Evolutionary conservation across 345 rosid species (phyloP).

Genomic region (Lepidium africanum): DNA sequence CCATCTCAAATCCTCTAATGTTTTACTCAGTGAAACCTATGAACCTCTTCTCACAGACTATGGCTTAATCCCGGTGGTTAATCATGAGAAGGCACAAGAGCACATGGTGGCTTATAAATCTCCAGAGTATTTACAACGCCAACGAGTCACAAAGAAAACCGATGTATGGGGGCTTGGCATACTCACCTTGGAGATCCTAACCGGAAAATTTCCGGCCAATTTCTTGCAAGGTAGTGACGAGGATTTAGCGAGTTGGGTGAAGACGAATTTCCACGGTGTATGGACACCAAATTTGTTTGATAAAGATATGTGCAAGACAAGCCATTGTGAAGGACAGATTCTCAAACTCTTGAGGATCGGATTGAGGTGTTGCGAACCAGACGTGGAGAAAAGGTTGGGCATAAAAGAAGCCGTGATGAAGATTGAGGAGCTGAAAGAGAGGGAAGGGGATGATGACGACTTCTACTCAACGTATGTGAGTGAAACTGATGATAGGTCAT

Average conservation of each 20-base stretch:
- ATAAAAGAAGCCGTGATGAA: slow-evolving; percentile 48
- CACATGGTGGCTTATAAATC: slow-evolving; percentile 92
- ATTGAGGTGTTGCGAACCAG: slow-evolving; percentile 54
- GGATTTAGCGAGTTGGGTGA: slow-evolving; percentile 58
- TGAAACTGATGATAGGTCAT: slow-evolving; percentile 40
- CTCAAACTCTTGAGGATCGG: slow-evolving; percentile 56
- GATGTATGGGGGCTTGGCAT: slow-evolving; percentile 90
- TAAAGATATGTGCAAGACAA: slow-evolving; percentile 42
- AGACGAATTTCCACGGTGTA: slow-evolving; percentile 21
- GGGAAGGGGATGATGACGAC: slow-evolving; percentile 40
- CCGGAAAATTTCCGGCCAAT: slow-evolving; percentile 52
- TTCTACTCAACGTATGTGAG: slow-evolving; percentile 45
- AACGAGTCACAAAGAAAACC: slow-evolving; percentile 75
- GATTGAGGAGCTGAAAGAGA: slow-evolving; percentile 55
- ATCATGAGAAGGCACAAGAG: slow-evolving; percentile 63
- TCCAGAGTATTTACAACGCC: slow-evolving; percentile 57
- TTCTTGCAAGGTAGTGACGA: slow-evolving; percentile 38
- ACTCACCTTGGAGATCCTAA: slow-evolving; percentile 63
- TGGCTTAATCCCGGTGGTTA: slow-evolving; percentile 63
- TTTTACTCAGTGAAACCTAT: slow-evolving; percentile 44
- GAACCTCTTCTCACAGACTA: slow-evolving; percentile 79
- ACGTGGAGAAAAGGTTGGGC: slow-evolving; percentile 70
- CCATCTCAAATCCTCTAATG: slow-evolving; percentile 84
- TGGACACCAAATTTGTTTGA: slow-evolving; percentile 38
- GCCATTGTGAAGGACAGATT: slow-evolving; percentile 36